These are phyloP conservation scores for Circinella minor DNA, from an alignment of 371 early-diverging fungal genomes.

Conservation along the genomic window DNA sequence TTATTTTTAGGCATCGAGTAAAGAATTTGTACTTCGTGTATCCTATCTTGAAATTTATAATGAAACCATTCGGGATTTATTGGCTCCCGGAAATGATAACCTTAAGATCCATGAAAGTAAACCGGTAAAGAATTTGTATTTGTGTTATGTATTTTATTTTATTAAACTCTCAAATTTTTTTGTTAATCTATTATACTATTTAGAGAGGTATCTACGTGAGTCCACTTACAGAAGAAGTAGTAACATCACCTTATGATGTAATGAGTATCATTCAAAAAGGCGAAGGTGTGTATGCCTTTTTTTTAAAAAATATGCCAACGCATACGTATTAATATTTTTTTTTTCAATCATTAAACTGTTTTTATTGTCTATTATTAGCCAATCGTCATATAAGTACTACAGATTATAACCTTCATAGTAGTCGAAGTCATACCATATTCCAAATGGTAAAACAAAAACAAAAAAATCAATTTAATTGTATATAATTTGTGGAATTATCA, in stretches of 20 bases:
- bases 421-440: slow-evolving; percentile 92
- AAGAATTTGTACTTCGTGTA: slow-evolving; percentile 88
- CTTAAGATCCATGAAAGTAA: slow-evolving; percentile 83
- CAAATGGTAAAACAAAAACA: slow-evolving; percentile 65
- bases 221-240: slow-evolving; percentile 88
- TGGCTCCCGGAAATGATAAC: slow-evolving; percentile 79
- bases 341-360: too few relatives aligned
- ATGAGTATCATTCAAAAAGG: slow-evolving; percentile 78
- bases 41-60: slow-evolving; percentile 98
- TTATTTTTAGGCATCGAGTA: slow-evolving; percentile 44
- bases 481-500: not conserved
- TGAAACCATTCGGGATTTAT: slow-evolving; percentile 90
- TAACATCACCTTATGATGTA: slow-evolving; percentile 83
- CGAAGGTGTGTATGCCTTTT: slow-evolving; percentile 73
- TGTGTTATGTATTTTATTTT: not conserved
- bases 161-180: not conserved
- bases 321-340: too few relatives aligned
- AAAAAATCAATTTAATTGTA: not conserved
- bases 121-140: slow-evolving; percentile 38
- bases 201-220: slow-evolving; percentile 88
- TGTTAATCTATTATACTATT: not conserved
- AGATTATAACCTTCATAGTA: slow-evolving; percentile 86
- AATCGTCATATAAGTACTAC: slow-evolving; percentile 85
- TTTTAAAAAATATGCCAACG: too few relatives aligned
- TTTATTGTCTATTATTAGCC: slow-evolving; percentile 22